A percentile compares a stretch with the other conserved stretches of the same genome.
These are phyloP conservation scores for Mycotypha africana DNA, from an alignment of 371 early-diverging fungal genomes.

Conservation along the genomic window DNA sequence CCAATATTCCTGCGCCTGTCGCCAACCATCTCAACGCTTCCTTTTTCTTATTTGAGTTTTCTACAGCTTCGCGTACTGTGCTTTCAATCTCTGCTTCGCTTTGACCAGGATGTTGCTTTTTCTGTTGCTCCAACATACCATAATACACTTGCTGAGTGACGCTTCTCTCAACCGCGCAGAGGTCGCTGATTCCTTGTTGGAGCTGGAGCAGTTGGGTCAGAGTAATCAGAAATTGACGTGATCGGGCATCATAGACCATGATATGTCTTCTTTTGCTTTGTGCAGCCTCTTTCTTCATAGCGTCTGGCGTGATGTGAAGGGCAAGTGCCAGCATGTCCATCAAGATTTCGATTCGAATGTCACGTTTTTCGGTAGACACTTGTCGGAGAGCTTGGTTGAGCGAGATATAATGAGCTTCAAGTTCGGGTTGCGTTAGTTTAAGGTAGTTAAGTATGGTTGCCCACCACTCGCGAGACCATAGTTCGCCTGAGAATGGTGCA, in stretches of 20 bases:
- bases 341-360: slow-evolving; percentile 36
- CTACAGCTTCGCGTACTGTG: slow-evolving; percentile 40
- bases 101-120: slow-evolving; percentile 4
- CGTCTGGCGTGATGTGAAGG: slow-evolving; percentile 1
- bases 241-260: slow-evolving; percentile 38
- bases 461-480: slow-evolving; percentile 28
- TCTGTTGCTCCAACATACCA: slow-evolving; percentile 20
- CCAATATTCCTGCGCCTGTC: slow-evolving; percentile 54
- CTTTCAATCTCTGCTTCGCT: slow-evolving; percentile 4
- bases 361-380: slow-evolving; percentile 9
- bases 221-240: slow-evolving; percentile 26
- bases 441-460: slow-evolving; percentile 17
- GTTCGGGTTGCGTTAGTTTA: slow-evolving; percentile 17
- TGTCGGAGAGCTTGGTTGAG: slow-evolving; percentile 11
- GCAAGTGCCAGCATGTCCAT: slow-evolving; percentile 26
- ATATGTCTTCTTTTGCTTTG: slow-evolving; percentile 3
- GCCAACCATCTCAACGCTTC: slow-evolving; percentile 51
- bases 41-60: slow-evolving; percentile 45
- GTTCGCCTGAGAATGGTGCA: slow-evolving; percentile 9
- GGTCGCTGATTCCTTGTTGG: slow-evolving; percentile 14
- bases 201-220: slow-evolving; percentile 19
- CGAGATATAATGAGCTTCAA: slow-evolving; percentile 2
- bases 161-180: slow-evolving; percentile 33
- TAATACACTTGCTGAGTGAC: slow-evolving; percentile 46
- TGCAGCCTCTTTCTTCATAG: slow-evolving; percentile 2